Evolutionary conservation across 106 monocot species (phyloP).

Genomic region (Dendrobium nobile): DNA sequence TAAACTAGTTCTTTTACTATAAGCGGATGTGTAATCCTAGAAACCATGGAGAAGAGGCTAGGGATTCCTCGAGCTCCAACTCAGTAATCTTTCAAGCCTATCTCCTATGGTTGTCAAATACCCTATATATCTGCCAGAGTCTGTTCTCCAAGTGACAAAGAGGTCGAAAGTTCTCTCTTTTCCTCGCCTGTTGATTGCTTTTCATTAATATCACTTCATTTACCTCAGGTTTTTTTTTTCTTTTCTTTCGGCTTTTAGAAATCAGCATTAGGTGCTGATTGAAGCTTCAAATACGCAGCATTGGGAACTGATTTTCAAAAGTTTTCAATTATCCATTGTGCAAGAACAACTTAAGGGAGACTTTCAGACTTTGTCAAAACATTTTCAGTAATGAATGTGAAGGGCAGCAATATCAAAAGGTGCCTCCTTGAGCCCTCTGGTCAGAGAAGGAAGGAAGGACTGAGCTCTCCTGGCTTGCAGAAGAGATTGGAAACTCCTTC

Average conservation of each 20-base stretch:
- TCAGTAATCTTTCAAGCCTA: constrained; percentile 13
- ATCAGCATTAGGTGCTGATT: not conserved
- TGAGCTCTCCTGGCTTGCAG: constrained; percentile 13
- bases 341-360: constrained; percentile 7
- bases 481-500: constrained; percentile 55
- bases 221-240: not conserved
- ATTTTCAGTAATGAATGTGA: constrained; percentile 30
- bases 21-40: not conserved
- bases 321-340: constrained; percentile 51
- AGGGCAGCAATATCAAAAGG: constrained; percentile 21
- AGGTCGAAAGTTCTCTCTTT: not conserved
- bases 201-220: constrained; percentile 1
- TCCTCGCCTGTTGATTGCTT: not conserved
- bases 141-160: not conserved
- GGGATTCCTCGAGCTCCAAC: constrained; percentile 17
- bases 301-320: constrained; percentile 28
- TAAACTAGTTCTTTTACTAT: not conserved
- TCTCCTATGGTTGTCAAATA: constrained; percentile 13
- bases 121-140: constrained; percentile 7
- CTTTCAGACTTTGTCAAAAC: constrained; percentile 8
- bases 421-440: not conserved
- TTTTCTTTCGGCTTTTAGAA: not conserved
- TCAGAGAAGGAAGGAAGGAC: constrained; percentile 2
- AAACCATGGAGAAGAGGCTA: constrained; percentile 1
- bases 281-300: too few relatives aligned